Percentiles rank a stretch among this genome's conserved stretches.
Conservation (phyloP, 2,329 filamentous ascomycete genomes). For the Talaromyces sp. region DNA sequence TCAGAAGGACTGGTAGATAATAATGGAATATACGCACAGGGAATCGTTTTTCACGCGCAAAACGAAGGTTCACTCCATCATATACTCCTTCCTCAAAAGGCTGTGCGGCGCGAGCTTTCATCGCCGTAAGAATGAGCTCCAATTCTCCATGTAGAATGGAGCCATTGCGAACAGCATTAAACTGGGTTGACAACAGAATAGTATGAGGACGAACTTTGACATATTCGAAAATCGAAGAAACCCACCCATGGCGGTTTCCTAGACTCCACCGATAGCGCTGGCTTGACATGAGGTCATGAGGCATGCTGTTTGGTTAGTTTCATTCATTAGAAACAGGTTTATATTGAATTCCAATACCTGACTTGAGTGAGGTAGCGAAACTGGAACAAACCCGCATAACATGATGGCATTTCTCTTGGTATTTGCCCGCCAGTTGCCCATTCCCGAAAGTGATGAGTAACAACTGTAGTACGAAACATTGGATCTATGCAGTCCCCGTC, state of each 20-base stretch:
- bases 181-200: neutral
- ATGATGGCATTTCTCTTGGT: neutral
- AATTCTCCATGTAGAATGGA: conserved; percentile 3
- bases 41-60: neutral
- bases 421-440: neutral
- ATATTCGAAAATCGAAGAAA: neutral
- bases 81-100: neutral
- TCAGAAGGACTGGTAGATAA: neutral
- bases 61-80: neutral
- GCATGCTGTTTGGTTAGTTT: neutral
- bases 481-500: neutral
- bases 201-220: neutral
- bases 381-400: neutral
- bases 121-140: conserved; percentile 1
- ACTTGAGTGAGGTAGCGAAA: neutral
- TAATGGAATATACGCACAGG: neutral
- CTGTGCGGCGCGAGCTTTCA: conserved; percentile 1
- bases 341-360: neutral
- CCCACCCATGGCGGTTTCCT: neutral
- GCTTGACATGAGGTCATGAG: neutral
- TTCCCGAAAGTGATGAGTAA: neutral
- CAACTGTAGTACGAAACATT: neutral
- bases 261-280: neutral
- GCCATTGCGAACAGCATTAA: neutral
- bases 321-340: neutral